A percentile compares a stretch with the other conserved stretches of the same genome.
Conservation (phyloP, 73 alveolate genomes). For the Paramecium primaurelia region DNA sequence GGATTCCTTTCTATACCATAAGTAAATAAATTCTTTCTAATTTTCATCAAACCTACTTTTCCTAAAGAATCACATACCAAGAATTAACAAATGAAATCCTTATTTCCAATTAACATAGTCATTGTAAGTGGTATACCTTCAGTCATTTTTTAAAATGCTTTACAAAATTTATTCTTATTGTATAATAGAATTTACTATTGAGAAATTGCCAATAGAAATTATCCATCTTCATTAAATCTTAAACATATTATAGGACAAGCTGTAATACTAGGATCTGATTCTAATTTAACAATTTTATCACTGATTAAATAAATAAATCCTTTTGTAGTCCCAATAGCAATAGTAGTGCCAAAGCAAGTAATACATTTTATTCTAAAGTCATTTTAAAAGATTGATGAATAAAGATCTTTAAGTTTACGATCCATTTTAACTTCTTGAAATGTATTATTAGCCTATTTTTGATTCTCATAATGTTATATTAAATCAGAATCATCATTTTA, state of each 20-base stretch:
- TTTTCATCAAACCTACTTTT: neutral
- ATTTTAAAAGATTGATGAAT: neutral
- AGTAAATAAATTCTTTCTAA: neutral
- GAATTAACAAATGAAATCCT: neutral
- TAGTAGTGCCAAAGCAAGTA: neutral
- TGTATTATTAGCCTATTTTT: neutral
- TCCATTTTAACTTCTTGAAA: neutral
- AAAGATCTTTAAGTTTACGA: neutral
- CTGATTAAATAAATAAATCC: neutral
- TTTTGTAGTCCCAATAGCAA: constrained; percentile 17
- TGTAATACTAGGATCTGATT: constrained; percentile 35
- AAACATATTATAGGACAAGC: neutral
- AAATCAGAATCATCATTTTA: neutral
- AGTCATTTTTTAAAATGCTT: neutral
- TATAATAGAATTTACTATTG: neutral
- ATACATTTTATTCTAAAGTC: neutral
- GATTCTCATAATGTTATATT: neutral
- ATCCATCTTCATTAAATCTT: neutral
- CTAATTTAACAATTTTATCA: neutral
- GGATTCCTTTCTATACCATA: neutral
- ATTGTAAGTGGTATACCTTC: neutral
- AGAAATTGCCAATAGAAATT: neutral
- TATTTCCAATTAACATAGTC: neutral
- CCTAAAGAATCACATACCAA: neutral
- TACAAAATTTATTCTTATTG: neutral